Evolutionary conservation across 2,329 filamentous ascomycete genomes (phyloP).

Genomic region (Penicillium sp.): DNA sequence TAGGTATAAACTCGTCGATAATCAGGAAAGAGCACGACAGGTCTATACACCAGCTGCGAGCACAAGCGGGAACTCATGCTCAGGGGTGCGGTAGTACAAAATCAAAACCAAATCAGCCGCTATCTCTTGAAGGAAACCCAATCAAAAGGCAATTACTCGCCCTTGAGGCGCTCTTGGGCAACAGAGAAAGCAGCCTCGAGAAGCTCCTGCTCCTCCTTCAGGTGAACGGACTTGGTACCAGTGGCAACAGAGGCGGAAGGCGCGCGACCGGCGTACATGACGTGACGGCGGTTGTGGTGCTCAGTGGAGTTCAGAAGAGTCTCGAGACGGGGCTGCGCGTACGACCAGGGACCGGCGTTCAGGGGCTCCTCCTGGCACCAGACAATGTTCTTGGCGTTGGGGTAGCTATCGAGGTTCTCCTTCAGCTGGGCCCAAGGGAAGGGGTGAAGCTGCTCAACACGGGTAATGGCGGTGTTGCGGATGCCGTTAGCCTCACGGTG

Average conservation of each 20-base stretch:
- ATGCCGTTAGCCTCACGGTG: conserved; percentile 83
- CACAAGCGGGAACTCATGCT: conserved; percentile 29
- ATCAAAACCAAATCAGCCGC: conserved; percentile 26
- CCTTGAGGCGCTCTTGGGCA: conserved; percentile 65
- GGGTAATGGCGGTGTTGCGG: conserved; percentile 88
- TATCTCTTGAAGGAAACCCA: conserved; percentile 24
- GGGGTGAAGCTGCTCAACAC: conserved; percentile 95
- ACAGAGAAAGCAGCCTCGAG: conserved; percentile 63
- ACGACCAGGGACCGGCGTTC: conserved; percentile 95
- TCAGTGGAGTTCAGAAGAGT: conserved; percentile 90
- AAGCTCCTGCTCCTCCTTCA: conserved; percentile 89
- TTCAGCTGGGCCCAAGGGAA: conserved; percentile 98
- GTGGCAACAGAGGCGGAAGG: conserved; percentile 93
- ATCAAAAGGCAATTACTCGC: conserved; percentile 49
- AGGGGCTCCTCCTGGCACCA: conserved; percentile 98
- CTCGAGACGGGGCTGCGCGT: conserved; percentile 95
- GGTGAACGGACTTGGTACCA: conserved; percentile 81
- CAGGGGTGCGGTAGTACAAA: conserved; percentile 24
- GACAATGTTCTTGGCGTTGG: conserved; percentile 95
- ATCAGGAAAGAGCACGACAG: conserved; percentile 16
- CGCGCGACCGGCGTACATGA: conserved; percentile 94
- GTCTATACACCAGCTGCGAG: conserved; percentile 23
- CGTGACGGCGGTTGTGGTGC: conserved; percentile 87
- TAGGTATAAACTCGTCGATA: conserved; percentile 28
- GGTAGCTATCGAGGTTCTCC: conserved; percentile 95